Conservation (phyloP, 2,329 filamentous ascomycete species). For the Calycina herbarum region DNA sequence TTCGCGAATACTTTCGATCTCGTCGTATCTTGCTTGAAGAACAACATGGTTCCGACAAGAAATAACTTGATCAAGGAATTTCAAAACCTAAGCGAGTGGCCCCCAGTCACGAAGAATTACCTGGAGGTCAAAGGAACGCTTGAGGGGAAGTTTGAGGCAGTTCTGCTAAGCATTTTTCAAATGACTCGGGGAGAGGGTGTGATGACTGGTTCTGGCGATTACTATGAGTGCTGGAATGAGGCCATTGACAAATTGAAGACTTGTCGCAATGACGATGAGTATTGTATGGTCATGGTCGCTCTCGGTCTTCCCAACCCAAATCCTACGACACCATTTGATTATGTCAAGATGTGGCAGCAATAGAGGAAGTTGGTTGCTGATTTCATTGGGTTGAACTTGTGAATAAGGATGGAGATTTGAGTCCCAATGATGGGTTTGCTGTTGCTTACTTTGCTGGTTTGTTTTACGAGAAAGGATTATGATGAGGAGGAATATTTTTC, state of each 20-base stretch:
- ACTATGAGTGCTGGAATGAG: conserved; percentile 21
- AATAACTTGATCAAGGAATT: conserved; percentile 16
- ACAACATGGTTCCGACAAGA: conserved; percentile 16
- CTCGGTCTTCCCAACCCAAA: conserved; percentile 25
- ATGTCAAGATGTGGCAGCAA: neutral
- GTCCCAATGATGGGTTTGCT: neutral
- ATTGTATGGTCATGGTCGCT: conserved; percentile 36
- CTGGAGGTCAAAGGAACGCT: conserved; percentile 36
- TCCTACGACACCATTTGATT: neutral
- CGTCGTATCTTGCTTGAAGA: conserved; percentile 30
- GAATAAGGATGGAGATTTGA: neutral
- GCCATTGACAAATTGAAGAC: conserved; percentile 28
- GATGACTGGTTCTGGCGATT: conserved; percentile 34
- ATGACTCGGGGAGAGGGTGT: conserved; percentile 33
- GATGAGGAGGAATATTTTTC: neutral
- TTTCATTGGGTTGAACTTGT: neutral
- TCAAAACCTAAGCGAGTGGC: conserved; percentile 23
- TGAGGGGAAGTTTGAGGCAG: conserved; percentile 24
- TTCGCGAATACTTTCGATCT: conserved; percentile 39
- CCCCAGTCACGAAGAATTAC: conserved; percentile 36
- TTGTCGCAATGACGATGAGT: conserved; percentile 42
- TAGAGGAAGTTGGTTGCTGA: neutral
- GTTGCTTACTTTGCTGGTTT: neutral
- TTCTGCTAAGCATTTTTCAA: conserved; percentile 34
- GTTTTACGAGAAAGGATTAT: neutral